phyloP scores from a whole-genome alignment of 2,329 filamentous ascomycete species.

The Botrytis fabae region DNA sequence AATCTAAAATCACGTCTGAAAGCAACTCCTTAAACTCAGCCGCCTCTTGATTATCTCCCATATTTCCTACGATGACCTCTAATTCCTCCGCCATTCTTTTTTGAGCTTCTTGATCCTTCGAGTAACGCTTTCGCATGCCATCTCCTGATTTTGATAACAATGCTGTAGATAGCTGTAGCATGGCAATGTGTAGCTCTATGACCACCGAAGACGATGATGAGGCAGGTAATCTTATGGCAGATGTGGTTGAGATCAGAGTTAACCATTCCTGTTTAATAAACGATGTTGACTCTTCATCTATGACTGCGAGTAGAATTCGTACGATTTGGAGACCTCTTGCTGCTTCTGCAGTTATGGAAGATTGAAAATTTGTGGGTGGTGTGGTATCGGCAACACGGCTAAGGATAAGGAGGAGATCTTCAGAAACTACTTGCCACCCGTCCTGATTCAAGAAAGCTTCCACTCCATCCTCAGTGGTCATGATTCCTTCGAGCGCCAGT shows the following conservation, averaged over 20 bases:
- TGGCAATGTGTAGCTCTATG: conserved; percentile 53
- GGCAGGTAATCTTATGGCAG: conserved; percentile 40
- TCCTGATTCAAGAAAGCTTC: conserved; percentile 49
- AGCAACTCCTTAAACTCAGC: conserved; percentile 46
- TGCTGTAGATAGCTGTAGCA: conserved; percentile 56
- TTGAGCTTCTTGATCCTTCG: conserved; percentile 53
- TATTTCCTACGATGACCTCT: conserved; percentile 30
- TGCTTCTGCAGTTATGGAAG: conserved; percentile 41
- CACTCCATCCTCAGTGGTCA: conserved; percentile 46
- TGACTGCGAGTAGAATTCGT: conserved; percentile 54
- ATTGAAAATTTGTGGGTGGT: neutral
- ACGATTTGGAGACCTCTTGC: conserved; percentile 56
- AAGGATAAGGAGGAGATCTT: conserved; percentile 51
- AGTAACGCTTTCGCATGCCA: conserved; percentile 52
- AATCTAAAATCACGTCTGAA: conserved; percentile 28
- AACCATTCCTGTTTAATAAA: conserved; percentile 56
- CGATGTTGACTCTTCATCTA: conserved; percentile 50
- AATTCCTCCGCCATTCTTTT: conserved; percentile 50
- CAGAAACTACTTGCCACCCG: conserved; percentile 55
- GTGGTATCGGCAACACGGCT: conserved; percentile 28
- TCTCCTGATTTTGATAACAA: conserved; percentile 50
- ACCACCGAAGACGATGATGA: conserved; percentile 25
- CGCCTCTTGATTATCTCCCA: conserved; percentile 36
- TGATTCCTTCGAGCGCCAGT: conserved; percentile 59
- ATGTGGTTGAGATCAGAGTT: conserved; percentile 52